Base-by-base conservation (phyloP, 495 filamentous ascomycete genomes). In the Pseudevernia furfuracea region DNA sequence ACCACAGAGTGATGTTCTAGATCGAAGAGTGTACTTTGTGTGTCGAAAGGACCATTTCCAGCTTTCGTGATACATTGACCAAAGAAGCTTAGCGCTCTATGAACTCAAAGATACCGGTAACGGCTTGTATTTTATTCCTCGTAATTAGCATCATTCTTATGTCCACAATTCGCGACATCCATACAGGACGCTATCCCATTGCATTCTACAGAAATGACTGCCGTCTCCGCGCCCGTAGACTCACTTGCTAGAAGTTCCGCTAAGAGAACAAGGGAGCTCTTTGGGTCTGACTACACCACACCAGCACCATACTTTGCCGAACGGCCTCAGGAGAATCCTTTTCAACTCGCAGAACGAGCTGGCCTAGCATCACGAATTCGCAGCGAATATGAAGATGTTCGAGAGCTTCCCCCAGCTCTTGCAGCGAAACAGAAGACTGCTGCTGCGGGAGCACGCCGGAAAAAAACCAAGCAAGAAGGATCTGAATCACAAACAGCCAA, bases 351-450 rank as follows among this genome's bases (percentile, higher is more conserved):
- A 46, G 76, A 81, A 59, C 71, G 72, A 53, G 82, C 84, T 64
- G 81, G 80, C 60, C 73, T 87, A 28, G 79, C 84, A 11, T 80
- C 83, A 59, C 77, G 85, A 66, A 84, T 89, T 67, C 84, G 84
- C 67, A 79, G 81, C 64, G 93, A 98, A 78, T 98, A 98, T 71
- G 81, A 86, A 68, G 78, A 89, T 68, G 88, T 96, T 28, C 83
- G 82, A 68, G 87, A 90, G 68, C 80, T 97, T 38, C 94, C 94
- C n/a, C 85, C 89, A 53, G 82, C 83, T 19, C 83, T 98, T 19
- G 93, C 90, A 60, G 87, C 88, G 61, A 96, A 96, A 74, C 88
- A 92, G 75, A 85, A 88, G 52, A 80, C 81, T 15, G 78, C 82
- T 17, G 74, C 82, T 14, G 80, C 82, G 28, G 80, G 81, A 60